Evolutionary conservation across 306 rosid genomes (phyloP).

Genomic region (Luffa acutangula): DNA sequence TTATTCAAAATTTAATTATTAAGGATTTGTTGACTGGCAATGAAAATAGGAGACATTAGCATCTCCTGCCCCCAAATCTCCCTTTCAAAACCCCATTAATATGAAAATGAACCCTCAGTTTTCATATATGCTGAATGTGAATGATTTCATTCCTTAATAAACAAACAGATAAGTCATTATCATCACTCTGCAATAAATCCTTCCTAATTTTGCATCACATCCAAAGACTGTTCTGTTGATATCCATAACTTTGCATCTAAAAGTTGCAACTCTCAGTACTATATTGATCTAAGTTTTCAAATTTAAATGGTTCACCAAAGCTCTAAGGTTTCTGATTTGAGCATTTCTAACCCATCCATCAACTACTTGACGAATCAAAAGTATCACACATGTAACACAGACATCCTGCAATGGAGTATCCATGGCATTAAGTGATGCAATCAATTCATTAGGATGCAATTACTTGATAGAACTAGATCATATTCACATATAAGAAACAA

Average conservation of each 20-base stretch:
- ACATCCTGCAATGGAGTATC: neutral
- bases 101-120: neutral
- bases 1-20: too few species aligned
- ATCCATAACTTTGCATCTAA: too few species aligned
- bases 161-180: neutral
- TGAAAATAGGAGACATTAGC: neutral
- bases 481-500: constrained; percentile 1
- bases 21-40: neutral
- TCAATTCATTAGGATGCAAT: constrained; percentile 7
- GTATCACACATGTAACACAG: neutral
- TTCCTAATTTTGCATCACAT: neutral
- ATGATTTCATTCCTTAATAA: neutral
- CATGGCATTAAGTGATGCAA: neutral
- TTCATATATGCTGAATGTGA: neutral
- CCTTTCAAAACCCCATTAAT: neutral
- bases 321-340: neutral
- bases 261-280: too few species aligned
- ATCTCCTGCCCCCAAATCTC: neutral
- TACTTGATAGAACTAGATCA: constrained; percentile 5
- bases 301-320: neutral
- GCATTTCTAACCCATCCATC: neutral
- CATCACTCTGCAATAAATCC: too few species aligned
- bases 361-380: neutral
- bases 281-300: too few species aligned
- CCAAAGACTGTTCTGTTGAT: neutral